Evolutionary conservation across 2,329 filamentous ascomycete species (phyloP), one percentile per base, ranked within the genome.

Genomic region (Cylindrodendrum hubeiense): DNA sequence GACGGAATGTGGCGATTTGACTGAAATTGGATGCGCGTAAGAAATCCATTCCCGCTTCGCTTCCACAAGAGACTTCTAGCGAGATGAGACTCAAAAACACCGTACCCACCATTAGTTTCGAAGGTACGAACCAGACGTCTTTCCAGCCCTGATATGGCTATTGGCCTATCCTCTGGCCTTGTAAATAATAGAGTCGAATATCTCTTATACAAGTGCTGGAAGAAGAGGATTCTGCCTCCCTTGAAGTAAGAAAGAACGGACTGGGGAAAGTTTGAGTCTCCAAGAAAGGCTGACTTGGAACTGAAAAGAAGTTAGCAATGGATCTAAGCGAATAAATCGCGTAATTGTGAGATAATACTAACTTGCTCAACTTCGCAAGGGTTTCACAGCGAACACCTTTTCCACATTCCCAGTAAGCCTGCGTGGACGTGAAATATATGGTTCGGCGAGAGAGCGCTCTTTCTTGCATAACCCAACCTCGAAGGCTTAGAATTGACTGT

Each of bases 331-430:
- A 2, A 24, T 5, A 41, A 12, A n/a, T n/a, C n/a, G n/a, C n/a
- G n/a, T n/a, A n/a, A n/a, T n/a, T n/a, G n/a, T n/a, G 24, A 5
- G 3, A 19, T 6, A 8, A 13, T 22, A 53, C 70, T 43, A 56
- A 62, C 70, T 71, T 71, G 19, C 21, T 63, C 63, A 72, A 60
- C 15, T 10, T 60, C 4, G 39, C 61, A 0, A 72, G 49, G 0
- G 63, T 70, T 3, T 72, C 70, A 1, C 70, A 71, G 1, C 66
- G 63, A 3, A 72, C 52, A 0, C 70, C 70, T 1, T 63, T 21
- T 1, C 70, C 69, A 4, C 70, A 72, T 13, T 72, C 69, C 60
- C 59, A 72, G 5, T 72, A 72, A 0, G 54, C 58, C 21, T 71
- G 69, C 0, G 33, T 66, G n/a, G 67, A 26, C 0, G 69, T 62